These are phyloP conservation scores for Chlamydomonas sphaeroides DNA, from an alignment of 139 green algal genomes.

Conservation along the genomic window DNA sequence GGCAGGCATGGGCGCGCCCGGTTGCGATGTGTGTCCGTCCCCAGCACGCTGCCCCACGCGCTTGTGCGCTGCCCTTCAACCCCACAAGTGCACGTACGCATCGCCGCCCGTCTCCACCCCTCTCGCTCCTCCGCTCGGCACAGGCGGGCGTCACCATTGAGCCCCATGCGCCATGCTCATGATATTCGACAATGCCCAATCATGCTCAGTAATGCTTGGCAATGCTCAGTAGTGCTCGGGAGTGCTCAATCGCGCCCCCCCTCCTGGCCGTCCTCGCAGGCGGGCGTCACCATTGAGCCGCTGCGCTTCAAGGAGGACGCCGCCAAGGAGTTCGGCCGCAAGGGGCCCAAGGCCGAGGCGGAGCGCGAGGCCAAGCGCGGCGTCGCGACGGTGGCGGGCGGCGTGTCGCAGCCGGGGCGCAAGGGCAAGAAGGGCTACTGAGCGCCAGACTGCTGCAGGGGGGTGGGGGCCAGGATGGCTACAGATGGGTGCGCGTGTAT, in stretches of 20 bases:
- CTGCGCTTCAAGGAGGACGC: constrained; percentile 43
- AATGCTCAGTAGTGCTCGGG: too few species aligned
- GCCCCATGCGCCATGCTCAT: too few species aligned
- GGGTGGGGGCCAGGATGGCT: too few species aligned
- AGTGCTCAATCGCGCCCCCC: neutral
- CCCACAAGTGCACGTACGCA: too few species aligned
- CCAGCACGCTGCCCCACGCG: too few species aligned
- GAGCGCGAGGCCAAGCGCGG: neutral
- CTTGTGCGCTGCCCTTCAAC: too few species aligned
- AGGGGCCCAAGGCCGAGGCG: neutral
- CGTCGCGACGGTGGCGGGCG: constrained; percentile 57
- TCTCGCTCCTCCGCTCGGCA: neutral
- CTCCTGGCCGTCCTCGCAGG: constrained; percentile 21
- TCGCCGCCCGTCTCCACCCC: neutral
- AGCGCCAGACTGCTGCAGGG: too few species aligned
- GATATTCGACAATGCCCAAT: too few species aligned
- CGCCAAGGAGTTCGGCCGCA: constrained; percentile 21
- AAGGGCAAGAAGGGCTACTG: too few species aligned
- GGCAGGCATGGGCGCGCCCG: neutral
- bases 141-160: too few species aligned
- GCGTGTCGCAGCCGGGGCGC: constrained; percentile 27
- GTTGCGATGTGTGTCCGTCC: neutral
- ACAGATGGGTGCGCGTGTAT: too few species aligned
- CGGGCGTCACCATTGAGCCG: constrained; percentile 83
- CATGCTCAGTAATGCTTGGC: too few species aligned